Conservation (phyloP, 1,139 yeast species). For the Tardiomyces blankii region DNA sequence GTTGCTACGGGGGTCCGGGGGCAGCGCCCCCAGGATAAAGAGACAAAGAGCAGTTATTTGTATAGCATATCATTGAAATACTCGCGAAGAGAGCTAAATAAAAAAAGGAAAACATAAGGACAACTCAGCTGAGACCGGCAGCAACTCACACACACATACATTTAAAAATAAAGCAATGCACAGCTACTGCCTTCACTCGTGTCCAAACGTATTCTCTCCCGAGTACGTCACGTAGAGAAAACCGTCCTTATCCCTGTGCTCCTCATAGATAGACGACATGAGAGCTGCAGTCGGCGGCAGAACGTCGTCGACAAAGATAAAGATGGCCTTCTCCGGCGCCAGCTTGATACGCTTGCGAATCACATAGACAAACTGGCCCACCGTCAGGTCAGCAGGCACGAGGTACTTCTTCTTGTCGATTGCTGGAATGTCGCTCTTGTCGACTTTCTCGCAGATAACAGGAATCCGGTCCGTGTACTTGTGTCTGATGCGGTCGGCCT, state of each 20-base stretch:
- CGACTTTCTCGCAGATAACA: slow-evolving; percentile 93
- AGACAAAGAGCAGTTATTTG: too few species aligned
- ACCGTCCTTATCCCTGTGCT: slow-evolving; percentile 96
- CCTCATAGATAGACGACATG: slow-evolving; percentile 89
- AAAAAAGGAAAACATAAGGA: slow-evolving; percentile 18
- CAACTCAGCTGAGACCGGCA: background rate
- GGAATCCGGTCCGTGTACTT: slow-evolving; percentile 91
- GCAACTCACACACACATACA: slow-evolving; percentile 5
- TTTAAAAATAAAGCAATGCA: background rate
- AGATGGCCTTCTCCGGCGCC: slow-evolving; percentile 96
- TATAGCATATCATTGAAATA: background rate
- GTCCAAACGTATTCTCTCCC: slow-evolving; percentile 36
- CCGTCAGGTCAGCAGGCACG: slow-evolving; percentile 92
- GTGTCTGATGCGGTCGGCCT: slow-evolving; percentile 81
- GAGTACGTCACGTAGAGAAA: slow-evolving; percentile 82
- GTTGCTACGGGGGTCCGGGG: too few species aligned
- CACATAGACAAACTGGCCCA: slow-evolving; percentile 96
- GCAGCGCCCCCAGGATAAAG: too few species aligned
- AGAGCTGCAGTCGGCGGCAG: slow-evolving; percentile 97
- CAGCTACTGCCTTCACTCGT: background rate
- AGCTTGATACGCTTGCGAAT: slow-evolving; percentile 91
- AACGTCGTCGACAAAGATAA: slow-evolving; percentile 91
- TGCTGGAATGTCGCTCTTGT: slow-evolving; percentile 90
- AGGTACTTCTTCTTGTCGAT: slow-evolving; percentile 94
- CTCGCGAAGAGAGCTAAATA: background rate